These are phyloP conservation scores for Pseudonitzschia pungens DNA, from an alignment of 108 stramenopile genomes.

Conservation along the genomic window DNA sequence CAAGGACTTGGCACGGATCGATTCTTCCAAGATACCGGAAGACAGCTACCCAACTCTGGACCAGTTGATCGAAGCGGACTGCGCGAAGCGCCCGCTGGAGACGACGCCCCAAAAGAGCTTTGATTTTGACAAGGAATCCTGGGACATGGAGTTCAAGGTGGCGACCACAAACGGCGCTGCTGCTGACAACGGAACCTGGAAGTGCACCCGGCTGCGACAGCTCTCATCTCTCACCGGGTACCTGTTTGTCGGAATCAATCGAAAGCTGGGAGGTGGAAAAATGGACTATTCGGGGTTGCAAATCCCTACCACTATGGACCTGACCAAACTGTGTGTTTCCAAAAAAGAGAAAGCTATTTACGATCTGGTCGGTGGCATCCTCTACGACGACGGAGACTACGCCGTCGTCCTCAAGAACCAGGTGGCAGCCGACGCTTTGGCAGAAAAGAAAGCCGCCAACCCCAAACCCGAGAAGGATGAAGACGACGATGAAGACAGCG, in stretches of 20 bases:
- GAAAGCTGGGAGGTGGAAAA: background rate
- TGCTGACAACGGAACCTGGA: too few relatives aligned
- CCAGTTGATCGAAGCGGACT: conserved; percentile 2
- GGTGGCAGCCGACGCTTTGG: background rate
- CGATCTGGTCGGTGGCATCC: conserved; percentile 31
- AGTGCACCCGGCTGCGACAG: conserved; percentile 15
- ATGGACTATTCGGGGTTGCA: conserved; percentile 17
- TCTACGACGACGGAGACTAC: conserved; percentile 39
- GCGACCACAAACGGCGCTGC: conserved; percentile 6
- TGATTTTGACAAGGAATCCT: conserved; percentile 36
- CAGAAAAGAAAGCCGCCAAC: background rate
- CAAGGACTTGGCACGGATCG: background rate
- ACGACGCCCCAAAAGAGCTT: conserved; percentile 5
- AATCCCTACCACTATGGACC: conserved; percentile 21
- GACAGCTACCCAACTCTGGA: background rate
- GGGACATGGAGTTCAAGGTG: conserved; percentile 35
- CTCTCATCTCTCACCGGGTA: conserved; percentile 18
- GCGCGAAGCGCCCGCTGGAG: background rate
- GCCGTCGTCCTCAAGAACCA: conserved; percentile 28
- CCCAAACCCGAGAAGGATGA: background rate
- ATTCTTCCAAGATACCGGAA: background rate
- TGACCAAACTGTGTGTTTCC: conserved; percentile 24
- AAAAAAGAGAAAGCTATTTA: conserved; percentile 13
- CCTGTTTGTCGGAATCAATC: conserved; percentile 32
- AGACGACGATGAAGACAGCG: background rate